These are phyloP conservation scores for Camelina hispida DNA, from an alignment of 345 rosid genomes.

Conservation along the genomic window DNA sequence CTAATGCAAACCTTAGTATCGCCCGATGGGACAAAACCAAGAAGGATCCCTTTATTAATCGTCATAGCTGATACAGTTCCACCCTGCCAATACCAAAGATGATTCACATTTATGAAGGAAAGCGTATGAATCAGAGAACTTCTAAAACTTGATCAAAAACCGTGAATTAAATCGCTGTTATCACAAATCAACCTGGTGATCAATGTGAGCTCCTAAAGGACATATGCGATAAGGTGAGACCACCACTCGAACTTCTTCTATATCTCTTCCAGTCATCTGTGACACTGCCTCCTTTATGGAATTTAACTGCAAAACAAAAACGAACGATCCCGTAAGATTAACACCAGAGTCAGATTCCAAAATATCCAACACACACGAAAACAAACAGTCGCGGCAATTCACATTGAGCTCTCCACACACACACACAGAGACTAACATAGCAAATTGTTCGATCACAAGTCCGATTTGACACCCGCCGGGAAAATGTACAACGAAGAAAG, in stretches of 20 bases:
- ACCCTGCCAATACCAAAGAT: constrained; percentile 59
- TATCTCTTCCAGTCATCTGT: constrained; percentile 61
- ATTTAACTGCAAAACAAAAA: constrained; percentile 49
- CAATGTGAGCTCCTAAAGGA: constrained; percentile 96
- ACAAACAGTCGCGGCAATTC: background rate
- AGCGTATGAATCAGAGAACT: constrained; percentile 19
- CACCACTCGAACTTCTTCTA: constrained; percentile 68
- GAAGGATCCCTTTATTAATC: constrained; percentile 79
- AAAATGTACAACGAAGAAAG: background rate
- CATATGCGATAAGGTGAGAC: constrained; percentile 90
- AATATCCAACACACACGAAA: background rate
- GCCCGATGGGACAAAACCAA: constrained; percentile 82
- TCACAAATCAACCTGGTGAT: constrained; percentile 74
- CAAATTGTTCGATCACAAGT: background rate
- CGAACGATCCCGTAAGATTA: constrained; percentile 13
- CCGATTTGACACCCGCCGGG: constrained; percentile 11
- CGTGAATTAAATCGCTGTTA: background rate
- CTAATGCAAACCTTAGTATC: constrained; percentile 56
- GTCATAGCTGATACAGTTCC: constrained; percentile 95
- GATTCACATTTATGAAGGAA: background rate
- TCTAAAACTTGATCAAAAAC: constrained; percentile 19
- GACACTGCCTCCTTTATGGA: constrained; percentile 53
- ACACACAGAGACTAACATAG: background rate
- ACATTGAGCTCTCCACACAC: constrained; percentile 14
- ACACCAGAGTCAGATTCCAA: background rate